These are phyloP conservation scores for Nicotiana tabacum DNA, from an alignment of 257 asterid species.

Conservation along the genomic window DNA sequence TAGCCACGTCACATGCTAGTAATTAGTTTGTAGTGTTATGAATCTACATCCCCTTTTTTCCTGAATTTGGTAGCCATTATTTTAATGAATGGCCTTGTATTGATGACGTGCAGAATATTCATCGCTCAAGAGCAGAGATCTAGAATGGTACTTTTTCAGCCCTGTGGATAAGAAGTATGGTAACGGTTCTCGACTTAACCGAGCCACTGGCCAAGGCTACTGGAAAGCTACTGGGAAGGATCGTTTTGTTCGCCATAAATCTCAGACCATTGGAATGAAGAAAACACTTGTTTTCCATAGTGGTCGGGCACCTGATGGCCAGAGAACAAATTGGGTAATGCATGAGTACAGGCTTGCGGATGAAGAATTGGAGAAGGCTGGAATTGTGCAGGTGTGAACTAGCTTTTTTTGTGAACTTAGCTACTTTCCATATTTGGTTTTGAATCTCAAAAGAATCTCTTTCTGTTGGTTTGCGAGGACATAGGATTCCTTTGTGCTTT, in stretches of 20 bases:
- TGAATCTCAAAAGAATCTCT: slow-evolving; percentile 25
- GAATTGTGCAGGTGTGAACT: slow-evolving; percentile 69
- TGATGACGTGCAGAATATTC: slow-evolving; percentile 44
- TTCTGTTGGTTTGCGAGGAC: slow-evolving; percentile 37
- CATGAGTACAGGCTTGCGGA: slow-evolving; percentile 92
- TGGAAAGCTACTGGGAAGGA: slow-evolving; percentile 99
- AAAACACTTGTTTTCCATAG: slow-evolving; percentile 86
- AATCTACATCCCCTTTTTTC: too few relatives aligned
- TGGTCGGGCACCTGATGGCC: slow-evolving; percentile 95
- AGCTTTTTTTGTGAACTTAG: neutral
- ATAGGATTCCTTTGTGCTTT: slow-evolving; percentile 91
- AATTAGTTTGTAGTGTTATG: neutral
- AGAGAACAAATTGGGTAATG: slow-evolving; percentile 97
- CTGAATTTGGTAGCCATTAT: neutral
- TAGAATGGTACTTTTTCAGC: slow-evolving; percentile 93
- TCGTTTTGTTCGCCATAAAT: slow-evolving; percentile 64
- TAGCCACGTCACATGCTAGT: neutral
- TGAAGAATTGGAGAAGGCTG: slow-evolving; percentile 61
- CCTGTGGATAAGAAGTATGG: slow-evolving; percentile 89
- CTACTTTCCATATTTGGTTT: slow-evolving; percentile 6
- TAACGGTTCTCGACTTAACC: slow-evolving; percentile 86
- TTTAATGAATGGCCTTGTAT: slow-evolving; percentile 1
- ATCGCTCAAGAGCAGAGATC: slow-evolving; percentile 69
- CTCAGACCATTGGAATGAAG: slow-evolving; percentile 76
- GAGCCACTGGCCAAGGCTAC: slow-evolving; percentile 89